Evolutionary conservation across 352 stramenopile genomes (phyloP), one percentile per base, ranked within the genome.

Genomic region (Pythium biforme): DNA sequence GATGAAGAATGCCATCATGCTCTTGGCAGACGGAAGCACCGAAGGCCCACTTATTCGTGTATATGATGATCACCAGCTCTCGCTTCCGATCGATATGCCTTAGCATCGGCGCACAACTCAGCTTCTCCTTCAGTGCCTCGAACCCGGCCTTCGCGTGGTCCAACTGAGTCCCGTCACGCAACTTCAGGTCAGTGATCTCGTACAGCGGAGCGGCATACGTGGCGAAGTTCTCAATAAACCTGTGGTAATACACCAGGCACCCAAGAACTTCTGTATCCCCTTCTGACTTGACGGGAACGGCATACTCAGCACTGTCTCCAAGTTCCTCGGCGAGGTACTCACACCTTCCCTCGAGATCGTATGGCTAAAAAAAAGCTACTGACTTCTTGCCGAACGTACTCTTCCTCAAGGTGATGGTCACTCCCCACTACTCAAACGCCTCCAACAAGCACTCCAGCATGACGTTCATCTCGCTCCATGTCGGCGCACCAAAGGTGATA

Each of bases 371-470:
- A n/a, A 63, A 68, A 26, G 59, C 61, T 4, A 68, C 61, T 8
- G 45, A 51, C 17, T 52, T 43, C 46, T 63, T 68, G 1, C 45
- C 61, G 20, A 62, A 68, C 11, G 37, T 39, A 23, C 61, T 68
- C 27, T 68, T 76, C 0, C 40, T 46, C 6, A 74, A 27, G 25
- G 62, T 79, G 37, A 76, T 70, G 1, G 68, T 58, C 0, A 75
- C 12, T 23, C 63, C 51, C 64, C 61, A 75, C 2, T 66, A 26
- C 5, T 66, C 31, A 33, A 64, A 70, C 0, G 29, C 29, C 0
- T 68, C 51, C 2, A 77, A n/a, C 34, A 75, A 23, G n/a, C 6
- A 10, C 39, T 4, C 49, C 52, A 20, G 29, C 48, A 54, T 59
- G 9, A 27, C 37, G 17, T 48, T 59, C 23, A 65, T 49, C 1